phyloP scores from a whole-genome alignment of 176 grass and related monocot species.

The Bonia amplexicaulis region DNA sequence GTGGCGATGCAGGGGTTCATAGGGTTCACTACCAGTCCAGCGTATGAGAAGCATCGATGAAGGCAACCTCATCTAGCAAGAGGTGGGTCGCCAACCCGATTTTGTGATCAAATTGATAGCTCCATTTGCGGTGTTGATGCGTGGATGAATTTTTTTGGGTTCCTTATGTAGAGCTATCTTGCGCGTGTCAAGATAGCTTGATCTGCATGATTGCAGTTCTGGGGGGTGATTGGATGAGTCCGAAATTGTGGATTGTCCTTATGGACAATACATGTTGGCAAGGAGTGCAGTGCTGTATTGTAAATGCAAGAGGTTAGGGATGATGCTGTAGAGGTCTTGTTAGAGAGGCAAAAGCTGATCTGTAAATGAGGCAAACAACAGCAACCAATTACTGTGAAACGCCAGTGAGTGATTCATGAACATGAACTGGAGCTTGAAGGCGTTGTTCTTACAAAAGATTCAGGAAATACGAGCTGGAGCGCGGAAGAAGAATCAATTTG shows the following conservation, averaged over 20 bases:
- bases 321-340: neutral
- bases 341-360: slow-evolving; percentile 8
- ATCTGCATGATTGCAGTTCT: neutral
- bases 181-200: neutral
- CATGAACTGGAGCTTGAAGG: neutral
- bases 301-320: neutral
- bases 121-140: neutral
- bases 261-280: neutral
- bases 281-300: neutral
- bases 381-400: neutral
- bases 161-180: neutral
- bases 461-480: neutral
- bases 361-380: slow-evolving; percentile 4
- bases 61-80: neutral
- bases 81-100: neutral
- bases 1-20: neutral
- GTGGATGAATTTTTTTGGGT: neutral
- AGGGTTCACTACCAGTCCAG: slow-evolving; percentile 22
- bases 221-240: neutral
- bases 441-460: neutral
- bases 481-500: neutral
- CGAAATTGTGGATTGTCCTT: neutral
- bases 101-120: neutral
- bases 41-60: neutral
- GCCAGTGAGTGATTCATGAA: neutral